Percentiles rank a stretch among this genome's conserved stretches.
Evolutionary conservation across 2,329 filamentous ascomycete species (phyloP).

Genomic region (Balansia obtecta): DNA sequence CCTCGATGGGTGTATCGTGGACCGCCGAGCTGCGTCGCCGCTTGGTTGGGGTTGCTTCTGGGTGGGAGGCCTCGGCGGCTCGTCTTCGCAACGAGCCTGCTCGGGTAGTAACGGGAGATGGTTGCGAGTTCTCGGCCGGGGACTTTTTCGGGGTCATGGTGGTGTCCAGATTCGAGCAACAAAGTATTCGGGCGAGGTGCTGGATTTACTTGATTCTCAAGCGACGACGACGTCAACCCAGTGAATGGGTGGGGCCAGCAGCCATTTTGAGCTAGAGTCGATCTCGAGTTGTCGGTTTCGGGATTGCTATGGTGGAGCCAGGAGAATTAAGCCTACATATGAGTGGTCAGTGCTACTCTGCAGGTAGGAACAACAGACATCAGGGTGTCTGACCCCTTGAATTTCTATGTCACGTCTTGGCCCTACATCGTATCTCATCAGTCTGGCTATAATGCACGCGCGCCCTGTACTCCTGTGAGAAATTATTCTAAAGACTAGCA

Average conservation of each 20-base stretch:
- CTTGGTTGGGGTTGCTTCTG: constrained; percentile 20
- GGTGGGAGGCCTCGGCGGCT: constrained; percentile 15
- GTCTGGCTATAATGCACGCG: too few species aligned
- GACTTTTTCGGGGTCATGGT: constrained; percentile 2
- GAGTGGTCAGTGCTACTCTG: too few species aligned
- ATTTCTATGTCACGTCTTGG: too few species aligned
- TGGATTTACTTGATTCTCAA: not conserved
- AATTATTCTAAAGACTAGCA: too few species aligned
- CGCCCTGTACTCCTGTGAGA: too few species aligned
- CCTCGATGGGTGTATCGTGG: constrained; percentile 1
- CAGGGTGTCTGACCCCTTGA: too few species aligned
- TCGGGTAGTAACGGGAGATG: not conserved
- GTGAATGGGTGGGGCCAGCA: not conserved
- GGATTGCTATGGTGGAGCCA: not conserved
- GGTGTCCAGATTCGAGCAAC: not conserved
- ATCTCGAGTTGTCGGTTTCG: not conserved
- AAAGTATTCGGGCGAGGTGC: not conserved
- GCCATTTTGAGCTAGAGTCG: too few species aligned
- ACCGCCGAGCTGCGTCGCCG: constrained; percentile 15
- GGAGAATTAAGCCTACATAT: not conserved
- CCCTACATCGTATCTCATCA: too few species aligned
- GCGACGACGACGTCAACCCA: not conserved
- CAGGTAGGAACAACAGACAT: too few species aligned
- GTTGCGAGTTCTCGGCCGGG: not conserved
- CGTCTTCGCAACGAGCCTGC: constrained; percentile 10